A percentile compares a stretch with the other conserved stretches of the same genome.
These are phyloP conservation scores for Thelonectria rubi DNA, from an alignment of 2,329 filamentous ascomycete genomes.

Conservation along the genomic window DNA sequence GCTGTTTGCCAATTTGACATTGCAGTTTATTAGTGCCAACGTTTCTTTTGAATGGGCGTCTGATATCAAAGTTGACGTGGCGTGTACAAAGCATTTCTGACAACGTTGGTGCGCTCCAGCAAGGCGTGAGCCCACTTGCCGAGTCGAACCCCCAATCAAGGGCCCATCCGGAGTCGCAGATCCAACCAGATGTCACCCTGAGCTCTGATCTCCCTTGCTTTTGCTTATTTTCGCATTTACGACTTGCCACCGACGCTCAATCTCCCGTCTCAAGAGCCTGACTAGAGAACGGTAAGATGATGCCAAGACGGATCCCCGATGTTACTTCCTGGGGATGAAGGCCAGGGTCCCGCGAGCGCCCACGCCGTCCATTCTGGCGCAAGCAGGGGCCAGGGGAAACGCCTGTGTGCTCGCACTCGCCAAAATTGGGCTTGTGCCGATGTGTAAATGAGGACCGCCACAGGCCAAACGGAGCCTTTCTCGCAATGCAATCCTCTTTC, in stretches of 20 bases:
- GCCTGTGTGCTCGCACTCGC: slow-evolving; percentile 26
- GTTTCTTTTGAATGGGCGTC: slow-evolving; percentile 2
- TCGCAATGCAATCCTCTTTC: slow-evolving; percentile 1
- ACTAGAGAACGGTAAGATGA: slow-evolving; percentile 31
- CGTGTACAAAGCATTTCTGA: background rate
- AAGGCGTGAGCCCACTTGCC: slow-evolving; percentile 5
- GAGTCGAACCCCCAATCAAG: background rate
- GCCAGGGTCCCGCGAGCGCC: slow-evolving; percentile 31
- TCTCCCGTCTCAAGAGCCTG: slow-evolving; percentile 22
- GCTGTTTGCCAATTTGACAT: slow-evolving; percentile 15
- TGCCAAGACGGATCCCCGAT: slow-evolving; percentile 36
- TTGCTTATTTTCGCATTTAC: background rate
- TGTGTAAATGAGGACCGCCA: slow-evolving; percentile 33
- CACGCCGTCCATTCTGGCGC: slow-evolving; percentile 19
- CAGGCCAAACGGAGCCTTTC: slow-evolving; percentile 12
- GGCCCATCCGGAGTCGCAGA: slow-evolving; percentile 2
- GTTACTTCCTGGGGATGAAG: slow-evolving; percentile 24
- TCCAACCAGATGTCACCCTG: slow-evolving; percentile 23
- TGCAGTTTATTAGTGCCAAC: slow-evolving; percentile 12
- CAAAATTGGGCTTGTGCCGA: slow-evolving; percentile 10
- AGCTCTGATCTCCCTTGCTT: background rate
- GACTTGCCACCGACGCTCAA: slow-evolving; percentile 21
- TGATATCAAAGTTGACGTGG: background rate
- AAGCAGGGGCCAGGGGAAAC: slow-evolving; percentile 38
- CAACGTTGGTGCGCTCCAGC: background rate